phyloP scores from a whole-genome alignment of 208 protist species.

The Jaenimonas drosophilae region DNA sequence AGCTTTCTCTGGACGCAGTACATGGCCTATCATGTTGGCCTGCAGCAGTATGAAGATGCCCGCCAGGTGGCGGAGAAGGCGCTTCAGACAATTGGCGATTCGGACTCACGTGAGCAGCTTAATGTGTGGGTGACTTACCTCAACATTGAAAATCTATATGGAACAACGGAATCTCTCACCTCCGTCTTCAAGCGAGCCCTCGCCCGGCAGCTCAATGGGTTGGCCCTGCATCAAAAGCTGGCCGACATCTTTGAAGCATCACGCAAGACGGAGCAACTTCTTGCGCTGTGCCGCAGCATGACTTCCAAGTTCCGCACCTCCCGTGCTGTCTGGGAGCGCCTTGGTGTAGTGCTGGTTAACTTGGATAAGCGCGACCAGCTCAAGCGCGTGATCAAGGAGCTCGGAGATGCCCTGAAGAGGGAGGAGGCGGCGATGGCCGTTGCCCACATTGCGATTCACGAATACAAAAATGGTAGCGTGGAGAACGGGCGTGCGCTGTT shows the following conservation, averaged over 20 bases:
- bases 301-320: constrained; percentile 68
- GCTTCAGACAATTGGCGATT: constrained; percentile 77
- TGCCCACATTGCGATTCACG: constrained; percentile 72
- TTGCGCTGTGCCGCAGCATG: constrained; percentile 80
- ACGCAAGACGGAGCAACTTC: constrained; percentile 61
- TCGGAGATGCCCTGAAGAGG: constrained; percentile 43
- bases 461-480: constrained; percentile 73
- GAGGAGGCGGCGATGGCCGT: constrained; percentile 43
- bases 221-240: constrained; percentile 65
- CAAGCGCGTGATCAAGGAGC: constrained; percentile 81
- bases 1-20: constrained; percentile 92
- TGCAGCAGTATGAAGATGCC: constrained; percentile 85
- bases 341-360: constrained; percentile 62
- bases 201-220: constrained; percentile 44
- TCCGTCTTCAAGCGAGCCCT: constrained; percentile 78
- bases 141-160: constrained; percentile 91
- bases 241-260: constrained; percentile 81
- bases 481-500: constrained; percentile 85
- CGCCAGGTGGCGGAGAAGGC: constrained; percentile 87
- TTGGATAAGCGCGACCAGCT: constrained; percentile 79
- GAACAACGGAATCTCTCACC: constrained; percentile 82
- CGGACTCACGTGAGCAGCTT: constrained; percentile 72
- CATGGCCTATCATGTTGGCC: constrained; percentile 82
- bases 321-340: constrained; percentile 66
- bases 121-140: constrained; percentile 93